Base-by-base conservation (phyloP, 805 yeast genomes). In the Metschnikowia lunata region DNA sequence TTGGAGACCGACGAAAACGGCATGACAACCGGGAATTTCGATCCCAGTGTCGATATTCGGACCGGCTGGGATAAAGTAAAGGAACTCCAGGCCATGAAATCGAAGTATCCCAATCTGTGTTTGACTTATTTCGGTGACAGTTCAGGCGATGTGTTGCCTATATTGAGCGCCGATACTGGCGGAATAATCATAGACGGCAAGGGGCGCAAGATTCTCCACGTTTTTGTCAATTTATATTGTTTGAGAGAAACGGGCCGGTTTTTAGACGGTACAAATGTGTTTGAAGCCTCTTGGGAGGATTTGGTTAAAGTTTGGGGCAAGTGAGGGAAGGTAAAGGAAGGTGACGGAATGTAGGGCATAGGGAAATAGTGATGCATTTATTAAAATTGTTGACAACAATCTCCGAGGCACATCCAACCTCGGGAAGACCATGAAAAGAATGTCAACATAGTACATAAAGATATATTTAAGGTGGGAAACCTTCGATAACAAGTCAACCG, bases 61-160 rank as follows among this genome's bases (percentile, higher is more conserved):
- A 80, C 84, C 0, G 85, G 83, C 0, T 54, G 57, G 6, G 86
- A 82, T 56, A 82, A 82, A 54, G 58, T 67, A 15, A 47, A 48
- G 1, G 29, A 53, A 15, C 48, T 64, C 1, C 34, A 51, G 6
- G 26, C 36, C 6, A 39, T 63, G 8, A 37, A 42, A 5, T 7
- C 43, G 34, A 18, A 44, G 11, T 31, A 49, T 13, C 32, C 41
- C 4, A 42, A 12, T 9, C 58, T 52, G 14, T 50, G 52, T 0
- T 39, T 71, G 1, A 58, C 71, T 18, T 82, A 81, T 53, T 63
- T 81, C 12, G 88, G 88, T 1, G 88, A 82, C 52, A 79, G 85
- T 44, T 55, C 75, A 0, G 80, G 85, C 0, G 88, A 82, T 62
- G 69, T 52, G 12, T 37, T 54, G 27, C 51, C 80, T 0, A 61